Evolutionary conservation across 2,329 filamentous ascomycete genomes (phyloP), one percentile per base, ranked within the genome.

Genomic region (Cadophora gregata): DNA sequence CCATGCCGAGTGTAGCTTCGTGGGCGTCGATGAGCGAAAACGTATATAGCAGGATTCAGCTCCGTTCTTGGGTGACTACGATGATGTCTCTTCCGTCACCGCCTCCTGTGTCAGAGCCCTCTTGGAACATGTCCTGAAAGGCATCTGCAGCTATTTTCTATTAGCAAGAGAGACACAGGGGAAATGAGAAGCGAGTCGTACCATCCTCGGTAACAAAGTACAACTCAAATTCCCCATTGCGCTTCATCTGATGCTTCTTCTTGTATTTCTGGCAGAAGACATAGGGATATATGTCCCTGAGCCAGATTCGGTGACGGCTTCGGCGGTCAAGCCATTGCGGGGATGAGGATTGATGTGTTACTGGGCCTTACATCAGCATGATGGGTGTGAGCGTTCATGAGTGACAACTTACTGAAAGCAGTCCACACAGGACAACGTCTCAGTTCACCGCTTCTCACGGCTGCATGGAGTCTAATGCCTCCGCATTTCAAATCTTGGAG

Each of bases 391-490:
- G 29, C 36, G 33, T 45, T 50, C 8, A 3, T 4, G 19, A 16
- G 24, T 24, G 12, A 12, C 27, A 33, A 72, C 82, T 29, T 78
- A 88, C 86, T 78, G 71, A 90, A 90, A 2, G 87, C 86, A 2
- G 87, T 89, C 87, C 87, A 90, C 9, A 90, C 81, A 1, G 87
- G 87, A 71, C 85, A 87, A 60, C 79, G 79, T 33, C 78, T 80
- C 59, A 88, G 73, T 61, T 84, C 81, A 1, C 85, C 86, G n/a
- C 84, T 82, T 79, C 81, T 83, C 0, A 86, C 82, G 1, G 84
- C 80, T 14, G 85, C 84, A 58, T 88, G 86, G 0, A 90, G 81
- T 14, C 87, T 83, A 2, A 85, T 65, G 1, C 82, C 83, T 10
- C 78, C 77, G 1, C 82, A 85, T 27, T 80, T 76, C 1, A 70